phyloP scores from a whole-genome alignment of 352 stramenopile genomes.

The Phytophthora quininea region DNA sequence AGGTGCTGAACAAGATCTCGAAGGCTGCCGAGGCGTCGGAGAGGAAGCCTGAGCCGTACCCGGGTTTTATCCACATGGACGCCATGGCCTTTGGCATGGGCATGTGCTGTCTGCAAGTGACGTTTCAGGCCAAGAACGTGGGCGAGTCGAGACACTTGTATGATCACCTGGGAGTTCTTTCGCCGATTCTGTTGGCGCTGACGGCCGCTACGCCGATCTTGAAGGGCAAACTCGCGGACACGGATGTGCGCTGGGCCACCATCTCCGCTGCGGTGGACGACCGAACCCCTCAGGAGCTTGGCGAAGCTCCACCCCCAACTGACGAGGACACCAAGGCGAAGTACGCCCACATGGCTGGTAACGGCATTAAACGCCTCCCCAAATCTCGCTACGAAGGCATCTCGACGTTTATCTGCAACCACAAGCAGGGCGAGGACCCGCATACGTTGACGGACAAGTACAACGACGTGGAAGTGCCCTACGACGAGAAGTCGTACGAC shows the following conservation, averaged over 20 bases:
- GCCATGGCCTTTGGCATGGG: slow-evolving; percentile 99
- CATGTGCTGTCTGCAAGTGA: slow-evolving; percentile 99
- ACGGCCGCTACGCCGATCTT: slow-evolving; percentile 98
- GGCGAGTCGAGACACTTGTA: slow-evolving; percentile 99
- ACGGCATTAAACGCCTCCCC: slow-evolving; percentile 92
- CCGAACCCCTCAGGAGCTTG: slow-evolving; percentile 84
- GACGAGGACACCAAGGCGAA: slow-evolving; percentile 59
- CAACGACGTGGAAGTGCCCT: slow-evolving; percentile 95
- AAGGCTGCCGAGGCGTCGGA: slow-evolving; percentile 45
- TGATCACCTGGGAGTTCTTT: slow-evolving; percentile 98
- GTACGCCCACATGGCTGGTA: slow-evolving; percentile 93
- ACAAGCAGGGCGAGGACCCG: slow-evolving; percentile 82
- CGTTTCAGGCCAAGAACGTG: slow-evolving; percentile 98
- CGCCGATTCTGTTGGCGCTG: slow-evolving; percentile 98
- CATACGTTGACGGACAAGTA: slow-evolving; percentile 83
- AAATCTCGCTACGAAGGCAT: slow-evolving; percentile 96
- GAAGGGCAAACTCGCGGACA: slow-evolving; percentile 93
- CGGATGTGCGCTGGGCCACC: slow-evolving; percentile 95
- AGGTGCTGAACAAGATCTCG: slow-evolving; percentile 42
- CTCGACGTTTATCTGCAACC: slow-evolving; percentile 91
- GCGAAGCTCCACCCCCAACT: slow-evolving; percentile 40
- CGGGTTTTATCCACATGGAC: slow-evolving; percentile 98
- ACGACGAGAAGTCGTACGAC: slow-evolving; percentile 94
- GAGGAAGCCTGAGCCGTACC: slow-evolving; percentile 81
- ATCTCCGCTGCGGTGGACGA: slow-evolving; percentile 98